Conservation (phyloP, 2,329 filamentous ascomycete species). For the Davidsoniella eucalypti region DNA sequence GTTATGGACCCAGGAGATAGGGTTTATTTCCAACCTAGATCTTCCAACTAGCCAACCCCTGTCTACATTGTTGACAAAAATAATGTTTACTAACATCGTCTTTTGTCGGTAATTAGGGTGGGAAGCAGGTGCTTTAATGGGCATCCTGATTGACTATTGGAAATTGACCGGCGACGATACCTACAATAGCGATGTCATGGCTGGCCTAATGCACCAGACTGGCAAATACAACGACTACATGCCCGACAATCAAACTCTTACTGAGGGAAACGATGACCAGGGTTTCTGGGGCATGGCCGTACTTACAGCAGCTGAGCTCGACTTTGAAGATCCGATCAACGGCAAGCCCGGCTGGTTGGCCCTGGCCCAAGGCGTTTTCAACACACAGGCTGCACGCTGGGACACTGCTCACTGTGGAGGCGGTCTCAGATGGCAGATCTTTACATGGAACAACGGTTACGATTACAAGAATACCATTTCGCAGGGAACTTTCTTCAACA, state of each 20-base stretch:
- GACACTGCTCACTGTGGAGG: slow-evolving; percentile 52
- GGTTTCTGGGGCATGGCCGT: slow-evolving; percentile 57
- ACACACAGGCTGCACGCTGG: slow-evolving; percentile 61
- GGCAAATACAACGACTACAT: slow-evolving; percentile 61
- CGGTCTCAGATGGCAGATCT: slow-evolving; percentile 74
- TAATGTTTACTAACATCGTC: slow-evolving; percentile 9
- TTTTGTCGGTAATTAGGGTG: slow-evolving; percentile 36
- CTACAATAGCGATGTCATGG: slow-evolving; percentile 51
- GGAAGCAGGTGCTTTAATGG: slow-evolving; percentile 60
- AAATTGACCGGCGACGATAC: slow-evolving; percentile 58
- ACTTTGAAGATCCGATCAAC: slow-evolving; percentile 42
- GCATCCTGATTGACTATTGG: slow-evolving; percentile 67
- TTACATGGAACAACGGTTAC: slow-evolving; percentile 65
- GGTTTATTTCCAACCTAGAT: no score
- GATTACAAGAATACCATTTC: slow-evolving; percentile 58
- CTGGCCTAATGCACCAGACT: slow-evolving; percentile 59
- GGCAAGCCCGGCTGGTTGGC: slow-evolving; percentile 50
- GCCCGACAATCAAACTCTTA: slow-evolving; percentile 53
- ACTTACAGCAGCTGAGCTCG: slow-evolving; percentile 54
- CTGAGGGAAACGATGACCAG: slow-evolving; percentile 60
- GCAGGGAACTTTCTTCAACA: slow-evolving; percentile 45
- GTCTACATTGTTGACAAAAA: not conserved
- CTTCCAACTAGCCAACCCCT: not conserved
- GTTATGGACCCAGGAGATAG: no score
- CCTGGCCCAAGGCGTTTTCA: slow-evolving; percentile 65